Evolutionary conservation across 345 rosid species (phyloP).

Genomic region (Citrus mangshanensis): DNA sequence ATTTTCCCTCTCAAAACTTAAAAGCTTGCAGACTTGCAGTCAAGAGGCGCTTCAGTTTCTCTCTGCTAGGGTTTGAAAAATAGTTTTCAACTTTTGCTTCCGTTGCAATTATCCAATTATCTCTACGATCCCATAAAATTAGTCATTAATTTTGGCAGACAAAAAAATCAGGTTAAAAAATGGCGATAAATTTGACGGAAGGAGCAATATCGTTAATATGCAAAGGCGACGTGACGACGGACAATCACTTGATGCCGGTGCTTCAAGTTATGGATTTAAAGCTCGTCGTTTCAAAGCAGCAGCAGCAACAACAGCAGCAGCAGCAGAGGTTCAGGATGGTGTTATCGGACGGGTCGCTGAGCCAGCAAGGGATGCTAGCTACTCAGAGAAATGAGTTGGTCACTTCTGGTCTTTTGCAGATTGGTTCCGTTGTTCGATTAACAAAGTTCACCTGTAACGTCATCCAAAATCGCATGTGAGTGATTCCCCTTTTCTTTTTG

Average conservation of each 20-base stretch:
- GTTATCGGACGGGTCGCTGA: slow-evolving; percentile 60
- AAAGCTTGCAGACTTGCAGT: neutral
- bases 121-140: no score
- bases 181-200: slow-evolving; percentile 53
- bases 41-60: neutral
- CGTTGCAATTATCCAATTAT: no score
- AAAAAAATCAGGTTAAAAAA: neutral
- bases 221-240: slow-evolving; percentile 39
- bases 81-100: no score
- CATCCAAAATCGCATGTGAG: slow-evolving; percentile 67
- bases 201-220: slow-evolving; percentile 57
- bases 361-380: slow-evolving; percentile 73
- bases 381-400: slow-evolving; percentile 54
- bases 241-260: slow-evolving; percentile 52
- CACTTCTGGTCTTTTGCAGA: slow-evolving; percentile 42
- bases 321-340: slow-evolving; percentile 47
- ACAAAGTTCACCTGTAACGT: slow-evolving; percentile 52
- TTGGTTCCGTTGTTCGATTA: slow-evolving; percentile 59
- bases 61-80: neutral
- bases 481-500: no score
- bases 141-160: no score
- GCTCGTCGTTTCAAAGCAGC: slow-evolving; percentile 46
- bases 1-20: neutral
- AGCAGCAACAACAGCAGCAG: slow-evolving; percentile 28
- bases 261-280: slow-evolving; percentile 76